Conservation (phyloP, 2,329 filamentous ascomycete genomes). For the Fusarium odoratissimum region DNA sequence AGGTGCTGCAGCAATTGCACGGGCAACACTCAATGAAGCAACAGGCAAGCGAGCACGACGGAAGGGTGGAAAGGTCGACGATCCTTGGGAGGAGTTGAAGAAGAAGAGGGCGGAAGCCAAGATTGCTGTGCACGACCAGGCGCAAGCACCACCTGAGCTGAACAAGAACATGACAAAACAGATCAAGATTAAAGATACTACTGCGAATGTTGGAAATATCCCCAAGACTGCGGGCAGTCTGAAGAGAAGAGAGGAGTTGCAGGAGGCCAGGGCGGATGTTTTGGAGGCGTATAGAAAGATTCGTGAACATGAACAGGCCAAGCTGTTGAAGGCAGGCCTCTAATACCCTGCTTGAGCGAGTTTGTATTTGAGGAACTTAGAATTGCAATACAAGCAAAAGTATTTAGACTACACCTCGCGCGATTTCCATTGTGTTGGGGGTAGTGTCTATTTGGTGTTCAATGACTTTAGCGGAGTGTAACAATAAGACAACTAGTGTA, state of each 20-base stretch:
- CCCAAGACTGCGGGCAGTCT: constrained; percentile 55
- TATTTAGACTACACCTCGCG: background rate
- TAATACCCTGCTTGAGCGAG: constrained; percentile 15
- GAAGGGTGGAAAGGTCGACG: constrained; percentile 67
- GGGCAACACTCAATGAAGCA: constrained; percentile 53
- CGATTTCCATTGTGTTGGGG: background rate
- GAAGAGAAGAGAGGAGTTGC: constrained; percentile 54
- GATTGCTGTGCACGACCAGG: constrained; percentile 68
- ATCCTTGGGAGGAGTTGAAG: constrained; percentile 83
- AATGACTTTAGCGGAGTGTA: background rate
- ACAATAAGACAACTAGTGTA: background rate
- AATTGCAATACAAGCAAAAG: background rate
- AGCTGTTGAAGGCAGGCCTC: constrained; percentile 36
- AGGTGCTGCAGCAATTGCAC: constrained; percentile 59
- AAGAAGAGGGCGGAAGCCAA: constrained; percentile 70
- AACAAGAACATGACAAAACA: constrained; percentile 58
- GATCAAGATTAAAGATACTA: constrained; percentile 50
- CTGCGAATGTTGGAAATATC: constrained; percentile 51
- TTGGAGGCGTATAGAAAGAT: constrained; percentile 55
- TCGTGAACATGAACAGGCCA: constrained; percentile 53
- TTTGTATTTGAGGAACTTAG: background rate
- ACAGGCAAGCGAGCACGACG: constrained; percentile 56
- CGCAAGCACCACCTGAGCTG: constrained; percentile 80
- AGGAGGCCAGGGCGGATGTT: constrained; percentile 50
- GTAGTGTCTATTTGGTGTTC: background rate